Base-by-base conservation (phyloP, 179 eudicot genomes). In the Vitellaria paradoxa region DNA sequence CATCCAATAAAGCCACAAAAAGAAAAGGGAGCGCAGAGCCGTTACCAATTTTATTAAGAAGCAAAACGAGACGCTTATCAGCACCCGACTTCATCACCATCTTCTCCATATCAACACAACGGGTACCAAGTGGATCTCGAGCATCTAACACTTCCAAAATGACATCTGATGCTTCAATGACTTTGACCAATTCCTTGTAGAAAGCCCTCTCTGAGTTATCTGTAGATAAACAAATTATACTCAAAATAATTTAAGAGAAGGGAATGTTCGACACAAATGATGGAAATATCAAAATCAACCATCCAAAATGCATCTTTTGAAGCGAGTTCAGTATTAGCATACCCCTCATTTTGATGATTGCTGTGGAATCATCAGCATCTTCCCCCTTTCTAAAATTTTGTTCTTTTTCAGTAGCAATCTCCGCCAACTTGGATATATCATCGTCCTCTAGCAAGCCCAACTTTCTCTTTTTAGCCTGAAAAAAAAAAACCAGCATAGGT, bases 111-210 rank as follows among this genome's bases (percentile, higher is more conserved):
- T 96, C 98, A 9, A 82, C 79, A 78, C 97, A 96, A 37, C 99
- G 92, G 72, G 97, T 90, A 63, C 99, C 99, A 79, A 93, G 88
- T 50, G 99, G 99, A 82, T 96, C 99, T 67, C 99, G 92, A 74
- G 98, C 98, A 93, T 96, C 99, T 76, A 96, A 89, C 77, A 96
- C 97, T 82, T 96, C 97, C 84, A 96, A 83, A 77, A 96, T 91
- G 62, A 96, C 98, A 91, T 96, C 97, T 60, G 99, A 95, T 59
- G 90, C 92, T 76, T 96, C 99, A 72, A 96, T 86, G 65, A 96
- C 99, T 84, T 96, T 96, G 76, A 86, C 93, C 76, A 96, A 87
- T 86, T 96, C 99, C 87, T 92, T 96, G 89, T 91, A 96, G 75
- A 93, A 96, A 18, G 89, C 85, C 85, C 91, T 88, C 62, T 93